A percentile compares a stretch with the other conserved stretches of the same genome.
Evolutionary conservation across 2,329 filamentous ascomycete species (phyloP).

Genomic region (Akanthomyces uredinophilus): DNA sequence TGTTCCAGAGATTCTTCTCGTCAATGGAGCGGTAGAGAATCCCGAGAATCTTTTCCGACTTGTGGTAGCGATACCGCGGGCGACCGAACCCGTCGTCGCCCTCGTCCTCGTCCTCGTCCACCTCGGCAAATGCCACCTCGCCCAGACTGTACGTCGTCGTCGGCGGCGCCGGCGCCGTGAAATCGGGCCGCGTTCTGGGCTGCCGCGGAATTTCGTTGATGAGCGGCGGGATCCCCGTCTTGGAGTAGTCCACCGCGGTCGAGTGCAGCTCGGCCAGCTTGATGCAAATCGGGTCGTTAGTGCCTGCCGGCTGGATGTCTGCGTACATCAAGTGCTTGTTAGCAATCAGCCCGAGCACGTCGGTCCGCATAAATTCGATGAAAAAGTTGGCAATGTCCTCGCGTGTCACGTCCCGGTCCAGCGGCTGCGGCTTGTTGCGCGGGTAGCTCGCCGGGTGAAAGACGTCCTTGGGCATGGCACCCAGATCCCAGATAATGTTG

Average conservation of each 20-base stretch:
- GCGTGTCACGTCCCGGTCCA: constrained; percentile 54
- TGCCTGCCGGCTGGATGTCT: constrained; percentile 51
- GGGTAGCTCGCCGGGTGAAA: constrained; percentile 67
- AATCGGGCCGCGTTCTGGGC: constrained; percentile 45
- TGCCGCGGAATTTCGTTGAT: constrained; percentile 37
- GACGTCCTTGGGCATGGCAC: constrained; percentile 36
- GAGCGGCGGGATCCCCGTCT: constrained; percentile 60
- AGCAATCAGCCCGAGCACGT: constrained; percentile 62
- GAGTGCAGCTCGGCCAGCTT: constrained; percentile 61
- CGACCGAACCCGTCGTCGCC: constrained; percentile 39
- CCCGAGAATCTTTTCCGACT: constrained; percentile 63
- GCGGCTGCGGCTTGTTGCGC: constrained; percentile 47
- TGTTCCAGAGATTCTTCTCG: constrained; percentile 59
- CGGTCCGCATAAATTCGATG: constrained; percentile 67
- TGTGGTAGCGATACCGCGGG: constrained; percentile 53
- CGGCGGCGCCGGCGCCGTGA: constrained; percentile 40
- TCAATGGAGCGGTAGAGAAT: constrained; percentile 67
- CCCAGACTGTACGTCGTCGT: constrained; percentile 40
- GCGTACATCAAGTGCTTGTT: constrained; percentile 59
- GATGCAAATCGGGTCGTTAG: constrained; percentile 44
- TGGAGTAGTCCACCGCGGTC: constrained; percentile 69
- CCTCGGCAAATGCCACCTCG: constrained; percentile 33
- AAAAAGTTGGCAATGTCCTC: constrained; percentile 77
- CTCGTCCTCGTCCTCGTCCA: constrained; percentile 33
- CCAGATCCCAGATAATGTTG: constrained; percentile 68